Conservation (phyloP, 108 stramenopile species). For the Fragilariopsis cylindrus region DNA sequence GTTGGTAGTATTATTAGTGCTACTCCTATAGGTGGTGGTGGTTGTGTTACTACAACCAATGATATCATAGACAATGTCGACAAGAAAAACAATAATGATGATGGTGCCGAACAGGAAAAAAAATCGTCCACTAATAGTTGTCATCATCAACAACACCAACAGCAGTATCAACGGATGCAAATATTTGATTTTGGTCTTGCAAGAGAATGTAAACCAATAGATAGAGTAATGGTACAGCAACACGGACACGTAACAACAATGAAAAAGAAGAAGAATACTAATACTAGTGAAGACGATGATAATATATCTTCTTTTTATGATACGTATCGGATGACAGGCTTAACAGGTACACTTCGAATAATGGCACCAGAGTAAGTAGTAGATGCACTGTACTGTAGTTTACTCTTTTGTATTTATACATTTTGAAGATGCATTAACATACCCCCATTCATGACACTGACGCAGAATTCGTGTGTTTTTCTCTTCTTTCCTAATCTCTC, state of each 20-base stretch:
- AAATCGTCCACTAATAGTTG: no score
- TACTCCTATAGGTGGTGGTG: not conserved
- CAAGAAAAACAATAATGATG: not conserved
- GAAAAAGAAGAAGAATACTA: not conserved
- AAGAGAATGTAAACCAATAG: slow-evolving; percentile 54
- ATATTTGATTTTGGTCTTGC: slow-evolving; percentile 79
- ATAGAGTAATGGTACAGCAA: not conserved
- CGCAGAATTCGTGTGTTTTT: no score
- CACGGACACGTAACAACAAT: not conserved
- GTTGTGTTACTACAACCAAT: no score
- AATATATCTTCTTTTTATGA: slow-evolving; percentile 19
- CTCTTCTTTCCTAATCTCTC: no score
- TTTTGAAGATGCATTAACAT: no score
- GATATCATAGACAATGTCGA: not conserved
- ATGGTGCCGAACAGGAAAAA: not conserved
- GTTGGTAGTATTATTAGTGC: not conserved
- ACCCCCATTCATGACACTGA: no score
- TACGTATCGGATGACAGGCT: slow-evolving; percentile 37
- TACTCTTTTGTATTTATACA: no score
- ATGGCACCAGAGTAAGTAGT: slow-evolving; percentile 41
- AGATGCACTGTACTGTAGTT: not conserved
- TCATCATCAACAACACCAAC: not conserved
- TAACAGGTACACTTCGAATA: slow-evolving; percentile 43
- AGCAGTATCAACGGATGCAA: slow-evolving; percentile 20
- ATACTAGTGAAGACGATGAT: not conserved